phyloP scores from a whole-genome alignment of 2,329 filamentous ascomycete genomes.

The Xylariaceae sp. region DNA sequence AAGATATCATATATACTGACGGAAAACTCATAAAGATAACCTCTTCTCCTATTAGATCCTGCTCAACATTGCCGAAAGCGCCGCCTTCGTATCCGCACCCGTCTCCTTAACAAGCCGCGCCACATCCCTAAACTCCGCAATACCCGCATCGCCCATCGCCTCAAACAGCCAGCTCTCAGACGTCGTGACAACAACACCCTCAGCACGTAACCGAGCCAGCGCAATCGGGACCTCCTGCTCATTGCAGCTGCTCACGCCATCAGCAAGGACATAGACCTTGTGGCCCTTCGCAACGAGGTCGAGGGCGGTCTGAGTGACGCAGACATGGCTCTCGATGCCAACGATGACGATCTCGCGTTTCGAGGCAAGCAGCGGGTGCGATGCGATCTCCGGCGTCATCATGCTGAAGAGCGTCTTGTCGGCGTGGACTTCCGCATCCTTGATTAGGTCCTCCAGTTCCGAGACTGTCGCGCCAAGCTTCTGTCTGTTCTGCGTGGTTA shows the following conservation, averaged over 20 bases:
- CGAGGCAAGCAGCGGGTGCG: conserved; percentile 29
- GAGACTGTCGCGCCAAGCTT: conserved; percentile 76
- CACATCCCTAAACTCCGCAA: conserved; percentile 66
- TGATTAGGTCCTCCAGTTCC: conserved; percentile 56
- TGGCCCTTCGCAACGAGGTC: conserved; percentile 68
- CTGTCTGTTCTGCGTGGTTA: conserved; percentile 77
- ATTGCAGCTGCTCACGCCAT: conserved; percentile 87
- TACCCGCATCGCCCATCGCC: conserved; percentile 73
- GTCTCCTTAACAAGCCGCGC: conserved; percentile 75
- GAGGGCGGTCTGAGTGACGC: conserved; percentile 85
- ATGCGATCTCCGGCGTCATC: conserved; percentile 61
- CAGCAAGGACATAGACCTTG: conserved; percentile 78
- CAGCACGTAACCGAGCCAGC: conserved; percentile 66
- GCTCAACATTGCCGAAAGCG: conserved; percentile 60
- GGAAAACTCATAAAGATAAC: background rate
- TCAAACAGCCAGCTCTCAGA: conserved; percentile 91
- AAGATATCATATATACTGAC: background rate
- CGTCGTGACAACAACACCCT: conserved; percentile 73
- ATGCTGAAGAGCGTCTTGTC: conserved; percentile 94
- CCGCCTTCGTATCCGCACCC: conserved; percentile 62
- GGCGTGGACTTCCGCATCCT: conserved; percentile 49
- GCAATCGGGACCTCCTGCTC: conserved; percentile 74
- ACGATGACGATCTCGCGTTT: conserved; percentile 66
- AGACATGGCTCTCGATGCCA: conserved; percentile 91
- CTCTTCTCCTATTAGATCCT: conserved; percentile 41